Conservation (phyloP, 1,139 yeast genomes). For the Pichia kudriavzevii region DNA sequence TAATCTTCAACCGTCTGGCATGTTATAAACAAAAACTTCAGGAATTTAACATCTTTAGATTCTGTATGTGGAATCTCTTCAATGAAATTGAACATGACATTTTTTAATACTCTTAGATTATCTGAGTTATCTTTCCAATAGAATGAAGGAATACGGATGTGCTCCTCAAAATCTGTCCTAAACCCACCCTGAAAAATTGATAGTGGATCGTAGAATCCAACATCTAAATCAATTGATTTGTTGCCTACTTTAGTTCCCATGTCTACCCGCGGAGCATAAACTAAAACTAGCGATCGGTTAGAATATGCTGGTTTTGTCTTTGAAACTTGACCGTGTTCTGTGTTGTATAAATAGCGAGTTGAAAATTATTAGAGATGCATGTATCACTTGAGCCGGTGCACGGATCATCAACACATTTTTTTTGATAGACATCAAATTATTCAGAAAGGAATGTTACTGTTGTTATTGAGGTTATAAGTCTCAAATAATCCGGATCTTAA, state of each 20-base stretch:
- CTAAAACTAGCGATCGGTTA: too few species aligned
- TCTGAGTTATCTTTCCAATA: slow-evolving; percentile 65
- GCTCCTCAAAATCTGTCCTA: slow-evolving; percentile 41
- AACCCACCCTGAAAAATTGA: slow-evolving; percentile 48
- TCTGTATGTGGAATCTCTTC: slow-evolving; percentile 47
- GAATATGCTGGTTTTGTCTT: too few species aligned
- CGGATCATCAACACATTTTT: neutral
- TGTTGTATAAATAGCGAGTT: too few species aligned
- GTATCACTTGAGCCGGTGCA: neutral
- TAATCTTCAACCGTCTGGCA: slow-evolving; percentile 66
- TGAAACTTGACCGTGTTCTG: too few species aligned
- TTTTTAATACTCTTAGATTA: slow-evolving; percentile 61
- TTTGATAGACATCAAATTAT: neutral
- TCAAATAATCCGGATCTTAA: too few species aligned
- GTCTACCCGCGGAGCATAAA: too few species aligned
- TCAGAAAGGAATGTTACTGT: neutral
- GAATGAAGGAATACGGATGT: slow-evolving; percentile 62
- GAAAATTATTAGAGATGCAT: too few species aligned
- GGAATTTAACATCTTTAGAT: slow-evolving; percentile 35
- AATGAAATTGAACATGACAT: slow-evolving; percentile 48
- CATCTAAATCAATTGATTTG: slow-evolving; percentile 13
- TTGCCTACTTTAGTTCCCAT: neutral
- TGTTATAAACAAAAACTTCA: slow-evolving; percentile 62
- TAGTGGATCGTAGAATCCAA: slow-evolving; percentile 83
- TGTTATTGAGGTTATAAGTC: too few species aligned